Base-by-base conservation (phyloP, 148 eudicot species). In the Oxyria digyna region DNA sequence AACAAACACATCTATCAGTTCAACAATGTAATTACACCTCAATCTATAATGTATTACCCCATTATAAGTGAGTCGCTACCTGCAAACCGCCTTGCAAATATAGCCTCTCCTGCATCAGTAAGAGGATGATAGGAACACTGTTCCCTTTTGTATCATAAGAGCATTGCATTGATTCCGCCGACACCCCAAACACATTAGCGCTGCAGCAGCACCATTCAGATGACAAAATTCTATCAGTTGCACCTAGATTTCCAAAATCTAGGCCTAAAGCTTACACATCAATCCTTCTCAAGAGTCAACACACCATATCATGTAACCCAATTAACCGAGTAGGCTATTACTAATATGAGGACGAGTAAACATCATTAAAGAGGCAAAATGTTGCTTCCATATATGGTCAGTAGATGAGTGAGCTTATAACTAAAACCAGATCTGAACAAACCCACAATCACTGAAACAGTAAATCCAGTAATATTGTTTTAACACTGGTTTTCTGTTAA, bases 81-180 rank as follows among this genome's bases (percentile, higher is more conserved):
- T 87, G 79, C 10, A 91, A 83, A 68, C 97, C 97, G 69, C 68
- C 85, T 74, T 91, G 96, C 12, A 82, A 52, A 52, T 85, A 89
- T 23, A 91, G 48, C 57, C 84, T 83, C 70, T 89, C 91, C 71
- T 91, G 97, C 93, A 91, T 84, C 12, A 89, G 80, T 57, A 91
- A 57, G 66, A 91, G 88, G 67, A 91, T 87, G 21, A 85, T 87
- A 49, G 97, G 97, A 43, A 91, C 96, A 69, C 97, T 89, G 65
- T 91, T 91, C 68, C 97, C 97, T 73, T 85, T 89, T 35, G 87
- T 45, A 71, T 91, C 97, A 43, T 79, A 87, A 10, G 88, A 78
- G 64, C 92, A 87, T 77, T 91, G 96, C 97, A 91, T 89, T 12
- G 97, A 91, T 49, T 91, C 96, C 15, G 97, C 90, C 21, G 97